Evolutionary conservation across 2,329 filamentous ascomycete genomes (phyloP).

Genomic region (Xylaria sp.): DNA sequence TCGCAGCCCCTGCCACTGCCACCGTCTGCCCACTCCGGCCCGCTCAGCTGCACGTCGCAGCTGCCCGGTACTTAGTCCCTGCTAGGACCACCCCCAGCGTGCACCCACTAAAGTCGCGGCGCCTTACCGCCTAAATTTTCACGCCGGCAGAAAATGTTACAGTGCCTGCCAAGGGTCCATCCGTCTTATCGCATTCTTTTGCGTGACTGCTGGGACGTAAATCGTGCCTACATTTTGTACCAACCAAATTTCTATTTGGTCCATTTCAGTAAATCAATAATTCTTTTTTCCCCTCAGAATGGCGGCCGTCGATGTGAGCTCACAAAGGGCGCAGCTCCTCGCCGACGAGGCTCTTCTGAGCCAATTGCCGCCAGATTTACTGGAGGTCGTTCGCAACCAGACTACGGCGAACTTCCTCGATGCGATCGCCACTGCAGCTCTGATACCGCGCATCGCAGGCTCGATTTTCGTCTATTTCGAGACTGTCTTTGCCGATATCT

Average conservation of each 20-base stretch:
- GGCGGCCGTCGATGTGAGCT: slow-evolving; percentile 51
- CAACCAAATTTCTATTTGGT: slow-evolving; percentile 18
- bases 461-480: slow-evolving; percentile 70
- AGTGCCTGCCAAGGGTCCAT: slow-evolving; percentile 11
- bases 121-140: slow-evolving; percentile 31
- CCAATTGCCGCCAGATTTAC: slow-evolving; percentile 64
- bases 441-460: slow-evolving; percentile 66
- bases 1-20: slow-evolving; percentile 8
- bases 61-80: neutral
- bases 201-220: neutral
- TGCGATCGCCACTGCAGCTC: slow-evolving; percentile 62
- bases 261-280: slow-evolving; percentile 8
- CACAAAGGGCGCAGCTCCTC: slow-evolving; percentile 52
- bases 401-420: slow-evolving; percentile 64
- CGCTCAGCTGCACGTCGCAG: neutral
- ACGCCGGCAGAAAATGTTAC: slow-evolving; percentile 25
- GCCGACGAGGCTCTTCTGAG: slow-evolving; percentile 48
- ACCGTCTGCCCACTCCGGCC: neutral
- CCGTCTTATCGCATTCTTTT: slow-evolving; percentile 12
- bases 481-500: slow-evolving; percentile 72
- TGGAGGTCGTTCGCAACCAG: slow-evolving; percentile 59
- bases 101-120: neutral
- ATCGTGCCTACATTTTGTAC: slow-evolving; percentile 5
- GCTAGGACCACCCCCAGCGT: neutral
- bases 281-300: slow-evolving; percentile 35